Base-by-base conservation (phyloP, 768 basidiomycete species). In the Kwoniella sp. region DNA sequence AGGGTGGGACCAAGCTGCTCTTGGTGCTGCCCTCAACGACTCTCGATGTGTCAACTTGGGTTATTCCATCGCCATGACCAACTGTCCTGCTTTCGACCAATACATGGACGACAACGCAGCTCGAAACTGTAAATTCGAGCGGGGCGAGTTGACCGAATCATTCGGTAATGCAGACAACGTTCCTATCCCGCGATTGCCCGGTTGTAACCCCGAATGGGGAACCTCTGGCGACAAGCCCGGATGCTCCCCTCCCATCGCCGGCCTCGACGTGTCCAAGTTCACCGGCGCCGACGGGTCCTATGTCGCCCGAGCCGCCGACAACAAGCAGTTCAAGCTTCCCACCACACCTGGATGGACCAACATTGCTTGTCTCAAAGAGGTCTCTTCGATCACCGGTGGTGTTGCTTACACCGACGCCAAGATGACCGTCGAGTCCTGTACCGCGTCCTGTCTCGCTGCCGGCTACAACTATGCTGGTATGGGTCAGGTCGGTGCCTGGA, bases 1-100 rank as follows among this genome's bases (percentile, higher is more conserved):
- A 46, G 66, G 88, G 17, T 89, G 88, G 88, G 84, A 86, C 51
- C 67, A 72, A 0, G 84, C 83, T 54, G 82, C 87, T 33, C 81
- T 88, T 1, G 82, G 84, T 60, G 82, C 81, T 2, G 87, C 85
- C 22, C 82, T 88, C 17, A 83, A 87, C 71, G 57, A 58, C 52
- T 51, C 67, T 22, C 60, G 53, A 36, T 72, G 71, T 65, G 59
- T 69, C 44, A 53, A 60, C n/a, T 21, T 49, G 13, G 52, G 50
- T 21, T 27, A 64, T 8, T 53, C 70, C 8, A 68, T 71, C 24
- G 40, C 72, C 15, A 68, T 71, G 44, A 58, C 29, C 37, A 33
- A 55, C 25, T 64, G 62, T 53, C 55, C 62, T 26, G 54, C 61
- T 4, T 36, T 79, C 22, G 53, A 57, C 21, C 60, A 70, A 22